Conservation (phyloP, 192 early-diverging fungal genomes). For the Linnemannia schmuckeri region DNA sequence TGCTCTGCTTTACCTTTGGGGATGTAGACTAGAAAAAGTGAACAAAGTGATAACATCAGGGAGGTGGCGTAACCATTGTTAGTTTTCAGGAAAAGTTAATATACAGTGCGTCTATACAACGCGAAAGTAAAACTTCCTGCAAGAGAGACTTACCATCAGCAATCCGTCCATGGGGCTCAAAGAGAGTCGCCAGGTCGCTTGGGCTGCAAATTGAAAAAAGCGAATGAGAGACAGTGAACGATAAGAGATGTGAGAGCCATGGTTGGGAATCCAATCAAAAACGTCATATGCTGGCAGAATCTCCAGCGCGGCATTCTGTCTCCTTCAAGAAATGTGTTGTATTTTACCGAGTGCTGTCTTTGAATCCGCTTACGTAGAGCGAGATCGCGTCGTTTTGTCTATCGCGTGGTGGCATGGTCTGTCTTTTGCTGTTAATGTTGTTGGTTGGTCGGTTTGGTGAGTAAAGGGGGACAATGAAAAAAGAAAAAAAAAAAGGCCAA, state of each 20-base stretch:
- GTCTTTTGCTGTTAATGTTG: neutral
- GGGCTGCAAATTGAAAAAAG: conserved; percentile 17
- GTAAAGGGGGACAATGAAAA: neutral
- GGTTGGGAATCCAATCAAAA: neutral
- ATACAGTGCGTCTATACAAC: neutral
- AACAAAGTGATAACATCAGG: neutral
- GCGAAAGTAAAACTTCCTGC: neutral
- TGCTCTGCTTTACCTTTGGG: conserved; percentile 39
- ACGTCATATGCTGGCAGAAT: neutral
- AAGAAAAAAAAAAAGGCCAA: neutral
- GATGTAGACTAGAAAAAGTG: conserved; percentile 35
- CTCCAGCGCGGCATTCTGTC: too few relatives aligned
- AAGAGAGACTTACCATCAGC: conserved; percentile 32
- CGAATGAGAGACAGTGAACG: neutral
- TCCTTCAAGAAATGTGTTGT: too few relatives aligned
- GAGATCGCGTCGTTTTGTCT: conserved; percentile 46
- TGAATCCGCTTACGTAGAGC: conserved; percentile 54
- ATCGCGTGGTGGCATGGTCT: conserved; percentile 50
- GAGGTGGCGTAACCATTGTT: neutral
- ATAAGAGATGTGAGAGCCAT: neutral
- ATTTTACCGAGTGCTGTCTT: conserved; percentile 49
- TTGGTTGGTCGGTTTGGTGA: neutral
- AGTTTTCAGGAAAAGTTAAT: neutral
- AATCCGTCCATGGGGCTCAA: conserved; percentile 41
- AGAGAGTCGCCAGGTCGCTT: conserved; percentile 46